Percentiles rank a stretch among this genome's conserved stretches.
Evolutionary conservation across 176 grass and related monocot species (phyloP).

Genomic region (Carex littledalei): DNA sequence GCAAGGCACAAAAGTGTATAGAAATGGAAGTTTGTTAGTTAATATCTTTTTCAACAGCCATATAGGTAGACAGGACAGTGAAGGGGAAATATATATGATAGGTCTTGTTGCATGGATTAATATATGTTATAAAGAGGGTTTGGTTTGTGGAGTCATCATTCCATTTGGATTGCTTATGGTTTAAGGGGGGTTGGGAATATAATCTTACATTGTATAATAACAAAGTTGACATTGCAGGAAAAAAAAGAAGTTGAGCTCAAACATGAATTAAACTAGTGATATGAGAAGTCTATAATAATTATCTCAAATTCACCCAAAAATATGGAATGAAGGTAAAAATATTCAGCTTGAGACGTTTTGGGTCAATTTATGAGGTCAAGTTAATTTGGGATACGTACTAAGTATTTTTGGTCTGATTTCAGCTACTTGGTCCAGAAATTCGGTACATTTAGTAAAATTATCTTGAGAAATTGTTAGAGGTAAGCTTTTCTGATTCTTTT

Average conservation of each 20-base stretch:
- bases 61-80: slow-evolving; percentile 14
- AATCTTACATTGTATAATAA: background rate
- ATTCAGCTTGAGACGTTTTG: background rate
- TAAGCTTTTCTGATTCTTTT: background rate
- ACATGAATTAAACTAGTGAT: background rate
- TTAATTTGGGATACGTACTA: background rate
- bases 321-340: background rate
- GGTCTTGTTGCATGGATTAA: background rate
- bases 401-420: background rate
- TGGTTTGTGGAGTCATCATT: slow-evolving; percentile 9
- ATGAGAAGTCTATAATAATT: background rate
- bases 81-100: background rate
- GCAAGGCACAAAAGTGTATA: slow-evolving; percentile 18
- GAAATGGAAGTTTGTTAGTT: slow-evolving; percentile 13
- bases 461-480: background rate
- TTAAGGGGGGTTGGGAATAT: background rate
- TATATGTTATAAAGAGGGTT: slow-evolving; percentile 15
- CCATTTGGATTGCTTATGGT: slow-evolving; percentile 37
- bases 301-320: background rate
- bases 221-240: background rate
- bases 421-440: background rate
- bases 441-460: background rate
- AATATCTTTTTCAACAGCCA: background rate
- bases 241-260: background rate
- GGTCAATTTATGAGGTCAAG: background rate